Evolutionary conservation across 1,139 yeast species (phyloP).

Genomic region (Debaryomycetaceae sp.): DNA sequence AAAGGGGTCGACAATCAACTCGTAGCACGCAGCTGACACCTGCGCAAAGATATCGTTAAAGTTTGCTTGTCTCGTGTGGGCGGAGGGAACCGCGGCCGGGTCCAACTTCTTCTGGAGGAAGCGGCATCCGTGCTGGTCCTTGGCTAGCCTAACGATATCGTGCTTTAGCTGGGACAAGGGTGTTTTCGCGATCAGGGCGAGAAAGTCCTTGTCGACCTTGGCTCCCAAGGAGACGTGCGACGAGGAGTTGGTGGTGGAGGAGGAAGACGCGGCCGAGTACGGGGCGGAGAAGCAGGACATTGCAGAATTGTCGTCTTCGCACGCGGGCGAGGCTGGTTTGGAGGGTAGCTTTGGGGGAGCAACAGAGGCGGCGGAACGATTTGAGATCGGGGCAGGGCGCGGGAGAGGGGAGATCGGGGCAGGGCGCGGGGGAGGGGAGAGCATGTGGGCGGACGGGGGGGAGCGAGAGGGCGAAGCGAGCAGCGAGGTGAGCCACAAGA

Average conservation of each 20-base stretch:
- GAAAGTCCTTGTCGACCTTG: slow-evolving; percentile 34
- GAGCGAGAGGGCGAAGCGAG: too few species aligned
- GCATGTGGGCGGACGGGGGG: too few species aligned
- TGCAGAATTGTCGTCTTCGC: too few species aligned
- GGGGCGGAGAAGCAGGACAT: slow-evolving; percentile 1
- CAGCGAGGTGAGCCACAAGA: too few species aligned
- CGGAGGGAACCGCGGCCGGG: slow-evolving; percentile 23
- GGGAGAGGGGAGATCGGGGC: too few species aligned
- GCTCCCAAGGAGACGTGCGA: slow-evolving; percentile 2
- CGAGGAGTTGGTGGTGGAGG: slow-evolving; percentile 1
- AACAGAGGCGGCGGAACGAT: too few species aligned
- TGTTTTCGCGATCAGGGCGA: slow-evolving; percentile 24
- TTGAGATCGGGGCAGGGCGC: neutral
- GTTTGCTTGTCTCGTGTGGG: slow-evolving; percentile 21
- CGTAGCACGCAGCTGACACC: slow-evolving; percentile 28
- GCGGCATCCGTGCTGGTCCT: slow-evolving; percentile 40
- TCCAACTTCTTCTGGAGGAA: slow-evolving; percentile 37
- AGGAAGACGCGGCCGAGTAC: slow-evolving; percentile 1
- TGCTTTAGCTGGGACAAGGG: slow-evolving; percentile 24
- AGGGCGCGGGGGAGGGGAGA: too few species aligned
- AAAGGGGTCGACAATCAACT: slow-evolving; percentile 88
- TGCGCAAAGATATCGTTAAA: slow-evolving; percentile 32
- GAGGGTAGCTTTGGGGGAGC: too few species aligned
- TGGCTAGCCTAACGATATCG: slow-evolving; percentile 28
- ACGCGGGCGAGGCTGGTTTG: too few species aligned